Conservation (phyloP, 495 filamentous ascomycete species). For the Cercophora newfieldiana region DNA sequence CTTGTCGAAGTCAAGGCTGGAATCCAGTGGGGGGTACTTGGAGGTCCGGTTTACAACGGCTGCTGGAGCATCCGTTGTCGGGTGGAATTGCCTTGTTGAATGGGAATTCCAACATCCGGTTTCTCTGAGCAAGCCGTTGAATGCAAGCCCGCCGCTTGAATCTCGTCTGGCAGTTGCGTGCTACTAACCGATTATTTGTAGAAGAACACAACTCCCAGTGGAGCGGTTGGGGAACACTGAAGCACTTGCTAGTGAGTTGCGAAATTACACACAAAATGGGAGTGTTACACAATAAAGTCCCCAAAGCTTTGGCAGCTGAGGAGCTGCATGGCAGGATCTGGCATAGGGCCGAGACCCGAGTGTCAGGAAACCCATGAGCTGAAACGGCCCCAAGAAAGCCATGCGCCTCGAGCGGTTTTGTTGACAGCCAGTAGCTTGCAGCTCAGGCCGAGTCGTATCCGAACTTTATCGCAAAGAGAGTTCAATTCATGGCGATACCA, state of each 20-base stretch:
- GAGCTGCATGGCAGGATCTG: slow-evolving; percentile 7
- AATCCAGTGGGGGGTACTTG: neutral
- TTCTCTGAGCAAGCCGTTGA: neutral
- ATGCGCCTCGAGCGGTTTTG: neutral
- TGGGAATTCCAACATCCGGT: neutral
- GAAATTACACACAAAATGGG: neutral
- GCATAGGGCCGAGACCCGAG: slow-evolving; percentile 3
- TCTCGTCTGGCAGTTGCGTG: neutral
- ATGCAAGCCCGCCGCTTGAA: neutral
- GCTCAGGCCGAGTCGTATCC: neutral
- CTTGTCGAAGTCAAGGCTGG: neutral
- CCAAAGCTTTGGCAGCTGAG: slow-evolving; percentile 1
- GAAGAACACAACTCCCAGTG: neutral
- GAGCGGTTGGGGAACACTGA: neutral
- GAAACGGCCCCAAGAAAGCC: slow-evolving; percentile 1
- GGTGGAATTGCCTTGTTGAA: neutral
- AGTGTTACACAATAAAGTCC: neutral
- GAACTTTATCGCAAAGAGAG: neutral
- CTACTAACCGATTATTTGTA: no score
- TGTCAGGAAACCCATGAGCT: slow-evolving; percentile 6
- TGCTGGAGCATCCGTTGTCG: neutral
- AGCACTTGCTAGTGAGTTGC: neutral
- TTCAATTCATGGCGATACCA: neutral
- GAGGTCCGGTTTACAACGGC: neutral
- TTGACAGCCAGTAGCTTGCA: neutral